A percentile compares a stretch with the other conserved stretches of the same genome.
Evolutionary conservation across 768 basidiomycete species (phyloP).

Genomic region (Cystobasidiopsis lactophilus): DNA sequence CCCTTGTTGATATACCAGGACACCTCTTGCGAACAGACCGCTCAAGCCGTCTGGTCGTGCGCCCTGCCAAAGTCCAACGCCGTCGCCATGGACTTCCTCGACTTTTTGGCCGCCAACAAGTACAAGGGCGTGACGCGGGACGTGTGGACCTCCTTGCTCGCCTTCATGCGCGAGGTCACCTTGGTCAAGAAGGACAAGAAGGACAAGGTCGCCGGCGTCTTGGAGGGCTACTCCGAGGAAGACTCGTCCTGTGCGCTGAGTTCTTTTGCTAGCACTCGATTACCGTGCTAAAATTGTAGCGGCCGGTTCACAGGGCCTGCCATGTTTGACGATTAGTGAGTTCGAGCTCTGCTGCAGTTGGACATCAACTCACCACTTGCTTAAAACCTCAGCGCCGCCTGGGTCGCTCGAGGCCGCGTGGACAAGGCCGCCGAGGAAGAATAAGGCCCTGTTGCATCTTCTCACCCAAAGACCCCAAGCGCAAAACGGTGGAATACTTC

Average conservation of each 20-base stretch:
- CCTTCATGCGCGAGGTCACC: background rate
- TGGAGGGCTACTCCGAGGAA: background rate
- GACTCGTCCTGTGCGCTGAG: background rate
- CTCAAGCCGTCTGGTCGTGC: background rate
- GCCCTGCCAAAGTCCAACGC: background rate
- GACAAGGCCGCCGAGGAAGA: background rate
- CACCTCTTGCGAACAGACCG: background rate
- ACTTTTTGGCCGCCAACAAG: background rate
- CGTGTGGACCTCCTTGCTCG: background rate
- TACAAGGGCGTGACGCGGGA: background rate
- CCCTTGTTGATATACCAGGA: background rate
- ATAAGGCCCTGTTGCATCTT: too few relatives aligned
- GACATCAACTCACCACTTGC: background rate
- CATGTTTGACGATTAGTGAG: conserved; percentile 3
- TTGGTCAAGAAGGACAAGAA: background rate
- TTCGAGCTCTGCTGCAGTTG: background rate
- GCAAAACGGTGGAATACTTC: too few relatives aligned
- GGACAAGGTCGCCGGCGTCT: too few relatives aligned
- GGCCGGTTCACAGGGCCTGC: too few relatives aligned
- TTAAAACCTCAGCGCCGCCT: background rate
- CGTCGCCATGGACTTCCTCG: background rate
- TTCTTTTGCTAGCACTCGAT: too few relatives aligned
- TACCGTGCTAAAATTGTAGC: too few relatives aligned
- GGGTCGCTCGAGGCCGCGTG: background rate
- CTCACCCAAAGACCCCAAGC: too few relatives aligned